Evolutionary conservation across 139 green algal genomes (phyloP).

Genomic region (Bryopsis sp.): DNA sequence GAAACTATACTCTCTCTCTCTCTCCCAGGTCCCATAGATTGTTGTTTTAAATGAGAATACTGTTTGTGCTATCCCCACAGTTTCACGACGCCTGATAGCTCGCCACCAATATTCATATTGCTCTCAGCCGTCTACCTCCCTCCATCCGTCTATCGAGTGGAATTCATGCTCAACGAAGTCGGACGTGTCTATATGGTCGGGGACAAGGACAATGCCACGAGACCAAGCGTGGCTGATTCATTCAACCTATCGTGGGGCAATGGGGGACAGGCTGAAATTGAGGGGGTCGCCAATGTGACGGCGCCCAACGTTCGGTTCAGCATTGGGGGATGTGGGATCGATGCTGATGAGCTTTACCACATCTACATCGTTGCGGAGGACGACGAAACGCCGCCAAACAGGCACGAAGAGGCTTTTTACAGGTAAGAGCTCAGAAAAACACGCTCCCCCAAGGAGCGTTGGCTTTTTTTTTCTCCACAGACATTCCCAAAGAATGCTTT

Average conservation of each 20-base stretch:
- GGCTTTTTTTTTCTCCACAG: no score
- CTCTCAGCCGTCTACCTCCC: background rate
- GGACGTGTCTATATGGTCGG: background rate
- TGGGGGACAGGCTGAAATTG: background rate
- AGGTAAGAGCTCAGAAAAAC: background rate
- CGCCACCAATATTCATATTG: background rate
- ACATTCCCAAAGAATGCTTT: no score
- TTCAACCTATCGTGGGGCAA: background rate
- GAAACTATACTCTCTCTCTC: no score
- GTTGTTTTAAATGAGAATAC: no score
- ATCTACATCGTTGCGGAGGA: background rate
- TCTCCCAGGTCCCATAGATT: no score
- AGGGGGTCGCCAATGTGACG: background rate
- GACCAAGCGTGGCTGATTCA: background rate
- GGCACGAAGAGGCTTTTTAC: background rate
- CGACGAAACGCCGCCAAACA: background rate
- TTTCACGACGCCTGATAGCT: background rate
- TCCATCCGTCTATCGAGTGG: background rate
- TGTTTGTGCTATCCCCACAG: background rate
- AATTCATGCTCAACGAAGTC: background rate
- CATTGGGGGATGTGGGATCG: background rate
- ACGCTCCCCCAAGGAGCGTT: no score
- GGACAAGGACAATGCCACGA: background rate
- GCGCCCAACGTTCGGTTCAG: background rate
- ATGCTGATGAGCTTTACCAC: background rate